Conservation (phyloP, 2,329 filamentous ascomycete species). For the Fusarium compactum region DNA sequence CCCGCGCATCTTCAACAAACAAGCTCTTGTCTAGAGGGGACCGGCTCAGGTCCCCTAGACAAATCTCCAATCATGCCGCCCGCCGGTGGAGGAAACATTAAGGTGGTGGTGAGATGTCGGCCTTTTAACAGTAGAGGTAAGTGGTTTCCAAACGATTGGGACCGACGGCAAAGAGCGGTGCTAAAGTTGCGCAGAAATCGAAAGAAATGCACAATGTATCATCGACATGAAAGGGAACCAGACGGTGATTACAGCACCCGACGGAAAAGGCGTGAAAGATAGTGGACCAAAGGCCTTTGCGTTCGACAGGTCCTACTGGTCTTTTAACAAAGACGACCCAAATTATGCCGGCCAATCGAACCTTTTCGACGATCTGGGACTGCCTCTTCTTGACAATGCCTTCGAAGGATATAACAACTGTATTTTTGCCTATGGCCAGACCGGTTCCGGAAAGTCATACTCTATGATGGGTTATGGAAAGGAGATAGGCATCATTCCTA, state of each 20-base stretch:
- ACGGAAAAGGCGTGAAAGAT: slow-evolving; percentile 76
- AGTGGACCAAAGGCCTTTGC: slow-evolving; percentile 86
- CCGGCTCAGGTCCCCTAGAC: slow-evolving; percentile 53
- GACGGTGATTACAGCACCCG: slow-evolving; percentile 83
- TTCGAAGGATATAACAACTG: slow-evolving; percentile 99
- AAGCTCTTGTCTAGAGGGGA: slow-evolving; percentile 49
- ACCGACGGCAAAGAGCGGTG: slow-evolving; percentile 6
- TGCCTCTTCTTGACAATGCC: slow-evolving; percentile 94
- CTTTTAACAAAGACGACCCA: slow-evolving; percentile 83
- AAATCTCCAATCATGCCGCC: slow-evolving; percentile 54
- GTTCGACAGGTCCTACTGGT: slow-evolving; percentile 98
- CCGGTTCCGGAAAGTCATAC: slow-evolving; percentile 97
- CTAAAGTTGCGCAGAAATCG: slow-evolving; percentile 74
- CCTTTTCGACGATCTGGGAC: slow-evolving; percentile 88
- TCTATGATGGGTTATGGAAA: slow-evolving; percentile 99
- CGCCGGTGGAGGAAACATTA: slow-evolving; percentile 93
- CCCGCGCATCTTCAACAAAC: slow-evolving; percentile 47
- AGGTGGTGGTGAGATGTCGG: slow-evolving; percentile 97
- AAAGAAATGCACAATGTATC: slow-evolving; percentile 93
- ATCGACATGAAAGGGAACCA: slow-evolving; percentile 96
- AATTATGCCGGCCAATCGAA: slow-evolving; percentile 92
- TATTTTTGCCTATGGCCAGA: slow-evolving; percentile 99
- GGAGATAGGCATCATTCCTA: slow-evolving; percentile 94
- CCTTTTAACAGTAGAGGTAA: slow-evolving; percentile 96
- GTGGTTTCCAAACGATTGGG: slow-evolving; percentile 39